Evolutionary conservation across 208 protist genomes (phyloP).

Genomic region (Naegleria gruberi): DNA sequence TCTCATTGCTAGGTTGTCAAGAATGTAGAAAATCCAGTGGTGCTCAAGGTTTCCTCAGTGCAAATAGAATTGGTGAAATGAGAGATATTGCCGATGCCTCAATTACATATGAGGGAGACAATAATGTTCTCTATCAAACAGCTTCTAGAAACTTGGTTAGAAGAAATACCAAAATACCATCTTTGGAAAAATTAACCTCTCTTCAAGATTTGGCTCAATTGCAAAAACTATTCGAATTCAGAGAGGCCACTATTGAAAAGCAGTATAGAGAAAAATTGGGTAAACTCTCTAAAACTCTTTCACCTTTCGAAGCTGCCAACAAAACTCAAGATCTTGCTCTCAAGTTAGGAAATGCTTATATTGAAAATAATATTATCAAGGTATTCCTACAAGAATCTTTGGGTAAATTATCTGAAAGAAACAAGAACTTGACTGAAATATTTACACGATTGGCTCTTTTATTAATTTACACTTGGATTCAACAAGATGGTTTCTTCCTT

Average conservation of each 20-base stretch:
- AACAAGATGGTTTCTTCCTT: neutral
- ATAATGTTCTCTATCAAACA: neutral
- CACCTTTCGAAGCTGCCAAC: neutral
- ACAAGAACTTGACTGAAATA: neutral
- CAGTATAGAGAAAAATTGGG: neutral
- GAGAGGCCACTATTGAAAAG: neutral
- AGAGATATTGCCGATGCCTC: neutral
- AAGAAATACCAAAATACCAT: no score
- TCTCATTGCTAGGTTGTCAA: neutral
- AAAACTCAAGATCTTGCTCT: neutral
- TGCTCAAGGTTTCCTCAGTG: constrained; percentile 2
- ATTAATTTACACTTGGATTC: neutral
- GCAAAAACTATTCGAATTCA: neutral
- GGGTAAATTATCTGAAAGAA: neutral
- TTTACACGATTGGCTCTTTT: neutral
- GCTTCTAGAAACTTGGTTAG: neutral
- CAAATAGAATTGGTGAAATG: constrained; percentile 8
- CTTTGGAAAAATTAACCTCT: neutral
- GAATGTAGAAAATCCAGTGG: neutral
- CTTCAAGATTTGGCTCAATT: neutral
- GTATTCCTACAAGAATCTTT: neutral
- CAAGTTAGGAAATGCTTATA: neutral
- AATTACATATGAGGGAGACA: neutral
- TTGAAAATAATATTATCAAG: neutral
- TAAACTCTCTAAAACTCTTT: no score